Percentiles rank a stretch among this genome's conserved stretches.
phyloP scores from a whole-genome alignment of 2,329 filamentous ascomycete genomes.

The Colletotrichum salicis region DNA sequence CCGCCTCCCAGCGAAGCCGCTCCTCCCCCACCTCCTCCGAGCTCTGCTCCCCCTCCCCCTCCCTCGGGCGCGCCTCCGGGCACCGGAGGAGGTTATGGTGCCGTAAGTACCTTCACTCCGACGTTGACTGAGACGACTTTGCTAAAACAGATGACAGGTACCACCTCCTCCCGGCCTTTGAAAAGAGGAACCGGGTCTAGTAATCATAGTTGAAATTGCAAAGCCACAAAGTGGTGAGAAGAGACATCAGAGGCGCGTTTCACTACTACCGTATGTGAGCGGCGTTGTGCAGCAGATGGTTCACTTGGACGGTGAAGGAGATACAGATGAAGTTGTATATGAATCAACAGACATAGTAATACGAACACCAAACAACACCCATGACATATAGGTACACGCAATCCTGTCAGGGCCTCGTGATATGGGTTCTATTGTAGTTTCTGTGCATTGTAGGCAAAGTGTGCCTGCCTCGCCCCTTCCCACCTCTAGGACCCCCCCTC shows the following conservation, averaged over 20 bases:
- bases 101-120: slow-evolving; percentile 60
- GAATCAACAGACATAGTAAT: slow-evolving; percentile 27
- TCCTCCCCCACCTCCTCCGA: slow-evolving; percentile 71
- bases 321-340: slow-evolving; percentile 18
- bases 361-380: neutral
- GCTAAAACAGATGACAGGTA: slow-evolving; percentile 51
- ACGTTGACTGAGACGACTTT: neutral
- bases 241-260: neutral
- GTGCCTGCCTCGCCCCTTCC: no score
- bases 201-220: neutral
- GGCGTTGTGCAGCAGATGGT: neutral
- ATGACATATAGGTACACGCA: neutral
- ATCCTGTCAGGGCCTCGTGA: neutral
- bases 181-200: neutral
- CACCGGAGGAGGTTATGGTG: slow-evolving; percentile 64
- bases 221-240: neutral
- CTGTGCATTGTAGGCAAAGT: no score
- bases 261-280: neutral
- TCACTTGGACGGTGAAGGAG: neutral
- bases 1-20: slow-evolving; percentile 69
- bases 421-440: neutral
- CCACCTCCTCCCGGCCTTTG: slow-evolving; percentile 67
- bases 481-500: no score
- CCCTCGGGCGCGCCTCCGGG: slow-evolving; percentile 62
- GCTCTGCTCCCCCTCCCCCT: slow-evolving; percentile 64